Percentiles rank a stretch among this genome's conserved stretches.
These are phyloP conservation scores for Fraxinus baroniana DNA, from an alignment of 305 asterid species.

Conservation along the genomic window DNA sequence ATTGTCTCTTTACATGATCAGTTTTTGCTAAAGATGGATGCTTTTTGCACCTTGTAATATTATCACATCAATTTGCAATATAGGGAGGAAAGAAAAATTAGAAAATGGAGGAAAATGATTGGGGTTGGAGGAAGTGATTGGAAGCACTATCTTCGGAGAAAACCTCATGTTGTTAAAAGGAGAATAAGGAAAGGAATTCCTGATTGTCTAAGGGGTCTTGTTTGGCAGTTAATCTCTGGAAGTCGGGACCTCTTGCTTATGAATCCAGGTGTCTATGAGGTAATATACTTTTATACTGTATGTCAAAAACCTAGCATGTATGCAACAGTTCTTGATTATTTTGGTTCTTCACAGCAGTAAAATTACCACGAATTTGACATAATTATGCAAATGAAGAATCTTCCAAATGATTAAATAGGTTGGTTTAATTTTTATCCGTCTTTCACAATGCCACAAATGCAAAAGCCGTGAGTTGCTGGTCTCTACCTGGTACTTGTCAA, in stretches of 20 bases:
- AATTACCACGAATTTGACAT: not conserved
- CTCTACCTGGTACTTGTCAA: not conserved
- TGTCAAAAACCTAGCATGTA: slow-evolving; percentile 7
- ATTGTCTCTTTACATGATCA: not conserved
- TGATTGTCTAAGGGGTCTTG: slow-evolving; percentile 96
- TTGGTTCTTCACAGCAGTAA: not conserved
- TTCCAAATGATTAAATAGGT: not conserved
- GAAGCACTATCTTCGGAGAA: slow-evolving; percentile 91
- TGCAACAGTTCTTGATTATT: not conserved
- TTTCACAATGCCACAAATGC: not conserved
- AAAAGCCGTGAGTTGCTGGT: slow-evolving; percentile 18
- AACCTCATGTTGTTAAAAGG: slow-evolving; percentile 90
- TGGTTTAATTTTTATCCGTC: not conserved
- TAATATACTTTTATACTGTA: slow-evolving; percentile 21
- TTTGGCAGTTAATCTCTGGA: slow-evolving; percentile 96
- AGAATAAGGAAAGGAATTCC: slow-evolving; percentile 98
- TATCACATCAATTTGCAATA: slow-evolving; percentile 17
- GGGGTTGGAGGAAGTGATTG: slow-evolving; percentile 98
- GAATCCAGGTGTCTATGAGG: slow-evolving; percentile 99
- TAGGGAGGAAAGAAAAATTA: slow-evolving; percentile 85
- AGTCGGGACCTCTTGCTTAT: slow-evolving; percentile 94
- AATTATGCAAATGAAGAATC: not conserved
- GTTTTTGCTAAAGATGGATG: not conserved
- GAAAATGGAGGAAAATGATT: slow-evolving; percentile 97
- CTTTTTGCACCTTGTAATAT: slow-evolving; percentile 11